Evolutionary conservation across 73 alveolate species (phyloP).

Genomic region (Paramecium tetraurelia): DNA sequence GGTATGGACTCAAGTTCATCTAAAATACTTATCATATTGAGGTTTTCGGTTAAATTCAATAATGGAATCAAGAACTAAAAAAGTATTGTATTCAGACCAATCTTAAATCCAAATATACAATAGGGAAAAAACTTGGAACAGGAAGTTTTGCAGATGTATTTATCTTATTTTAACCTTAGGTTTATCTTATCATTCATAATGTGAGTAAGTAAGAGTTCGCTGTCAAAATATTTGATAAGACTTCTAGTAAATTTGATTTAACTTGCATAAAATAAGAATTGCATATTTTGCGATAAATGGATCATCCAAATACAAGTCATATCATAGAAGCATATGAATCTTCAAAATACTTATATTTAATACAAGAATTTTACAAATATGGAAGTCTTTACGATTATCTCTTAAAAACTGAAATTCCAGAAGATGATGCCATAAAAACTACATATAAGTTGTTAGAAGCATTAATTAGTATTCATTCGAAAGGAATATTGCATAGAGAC

Average conservation of each 20-base stretch:
- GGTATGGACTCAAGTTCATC: background rate
- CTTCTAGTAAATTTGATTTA: background rate
- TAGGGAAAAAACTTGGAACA: background rate
- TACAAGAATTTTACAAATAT: background rate
- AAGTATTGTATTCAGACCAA: background rate
- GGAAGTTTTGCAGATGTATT: constrained; percentile 11
- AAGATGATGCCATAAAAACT: background rate
- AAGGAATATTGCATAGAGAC: constrained; percentile 67
- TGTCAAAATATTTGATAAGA: background rate
- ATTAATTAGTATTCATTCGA: constrained; percentile 37
- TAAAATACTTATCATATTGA: background rate
- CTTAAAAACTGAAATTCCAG: background rate
- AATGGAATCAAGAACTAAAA: background rate
- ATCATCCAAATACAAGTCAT: background rate
- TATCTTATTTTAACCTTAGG: background rate
- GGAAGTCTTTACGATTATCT: background rate
- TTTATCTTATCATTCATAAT: background rate
- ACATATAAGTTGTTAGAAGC: background rate
- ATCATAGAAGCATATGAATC: background rate
- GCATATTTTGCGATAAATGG: background rate
- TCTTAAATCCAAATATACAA: background rate
- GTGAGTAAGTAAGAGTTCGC: background rate
- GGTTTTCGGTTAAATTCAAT: background rate
- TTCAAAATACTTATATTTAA: background rate
- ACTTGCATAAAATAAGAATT: background rate